These are phyloP conservation scores for Encephalitozoon intestinalis DNA, from an alignment of 371 early-diverging fungal species.

Conservation along the genomic window DNA sequence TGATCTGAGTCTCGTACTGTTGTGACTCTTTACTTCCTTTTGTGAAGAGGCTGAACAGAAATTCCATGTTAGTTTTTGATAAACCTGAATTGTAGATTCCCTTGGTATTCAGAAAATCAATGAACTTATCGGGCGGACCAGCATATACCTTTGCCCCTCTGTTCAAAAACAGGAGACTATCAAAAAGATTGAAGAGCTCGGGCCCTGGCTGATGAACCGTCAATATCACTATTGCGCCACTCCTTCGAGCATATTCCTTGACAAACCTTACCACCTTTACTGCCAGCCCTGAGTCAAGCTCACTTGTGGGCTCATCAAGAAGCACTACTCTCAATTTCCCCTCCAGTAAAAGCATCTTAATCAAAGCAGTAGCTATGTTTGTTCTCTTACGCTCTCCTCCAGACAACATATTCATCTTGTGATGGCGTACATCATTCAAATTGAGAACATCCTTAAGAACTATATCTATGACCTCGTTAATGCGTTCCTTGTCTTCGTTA, in stretches of 20 bases:
- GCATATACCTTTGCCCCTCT: constrained; percentile 53
- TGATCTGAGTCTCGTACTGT: background rate
- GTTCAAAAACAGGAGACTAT: constrained; percentile 63
- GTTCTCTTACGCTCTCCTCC: constrained; percentile 50
- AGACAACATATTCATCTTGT: constrained; percentile 32
- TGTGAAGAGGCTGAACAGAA: background rate
- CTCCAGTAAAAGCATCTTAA: constrained; percentile 6
- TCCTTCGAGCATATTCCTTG: constrained; percentile 15
- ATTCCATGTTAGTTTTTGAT: background rate
- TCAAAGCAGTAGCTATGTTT: constrained; percentile 23
- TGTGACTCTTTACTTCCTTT: background rate
- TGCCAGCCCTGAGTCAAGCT: constrained; percentile 48
- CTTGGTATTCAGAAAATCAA: background rate
- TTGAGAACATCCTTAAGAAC: background rate
- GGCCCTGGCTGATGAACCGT: constrained; percentile 56
- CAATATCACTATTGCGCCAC: constrained; percentile 4
- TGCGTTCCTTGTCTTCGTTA: constrained; percentile 60
- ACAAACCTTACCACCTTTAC: constrained; percentile 5
- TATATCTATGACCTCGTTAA: constrained; percentile 42
- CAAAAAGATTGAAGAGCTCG: constrained; percentile 60
- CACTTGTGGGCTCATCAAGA: constrained; percentile 54
- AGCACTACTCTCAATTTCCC: constrained; percentile 26
- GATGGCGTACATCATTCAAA: background rate
- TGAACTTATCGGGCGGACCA: constrained; percentile 12
- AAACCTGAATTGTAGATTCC: background rate